A percentile compares a stretch with the other conserved stretches of the same genome.
phyloP scores from a whole-genome alignment of 2,329 filamentous ascomycete species.

The Acrocalymma vagum region DNA sequence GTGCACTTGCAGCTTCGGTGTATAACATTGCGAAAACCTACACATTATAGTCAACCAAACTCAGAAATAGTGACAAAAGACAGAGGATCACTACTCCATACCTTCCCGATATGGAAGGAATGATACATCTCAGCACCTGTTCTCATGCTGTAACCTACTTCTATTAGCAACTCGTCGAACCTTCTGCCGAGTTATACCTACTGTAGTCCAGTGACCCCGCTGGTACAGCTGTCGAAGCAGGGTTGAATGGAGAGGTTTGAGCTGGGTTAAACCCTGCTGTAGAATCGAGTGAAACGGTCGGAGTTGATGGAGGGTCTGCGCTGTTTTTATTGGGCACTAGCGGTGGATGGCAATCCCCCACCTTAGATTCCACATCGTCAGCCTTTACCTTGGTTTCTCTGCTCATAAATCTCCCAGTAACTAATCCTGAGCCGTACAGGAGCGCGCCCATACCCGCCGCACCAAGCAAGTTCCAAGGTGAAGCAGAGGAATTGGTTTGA shows the following conservation, averaged over 20 bases:
- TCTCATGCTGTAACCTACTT: slow-evolving; percentile 28
- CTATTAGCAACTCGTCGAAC: neutral
- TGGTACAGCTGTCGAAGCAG: slow-evolving; percentile 9
- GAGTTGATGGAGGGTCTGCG: no score
- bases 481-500: no score
- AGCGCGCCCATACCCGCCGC: no score
- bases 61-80: neutral
- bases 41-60: neutral
- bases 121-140: slow-evolving; percentile 13
- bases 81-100: neutral
- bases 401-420: no score
- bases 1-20: slow-evolving; percentile 18
- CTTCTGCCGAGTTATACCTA: neutral
- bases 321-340: no score
- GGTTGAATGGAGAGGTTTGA: slow-evolving; percentile 7
- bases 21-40: slow-evolving; percentile 33
- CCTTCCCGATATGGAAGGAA: slow-evolving; percentile 28
- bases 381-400: no score
- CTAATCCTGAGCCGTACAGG: no score
- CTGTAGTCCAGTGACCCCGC: slow-evolving; percentile 11
- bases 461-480: no score
- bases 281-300: neutral
- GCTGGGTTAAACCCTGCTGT: neutral
- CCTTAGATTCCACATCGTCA: no score
- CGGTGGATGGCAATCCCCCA: no score